Evolutionary conservation across 371 early-diverging fungal genomes (phyloP), one percentile per base, ranked within the genome.

Genomic region (Syncephalastrum monosporum): DNA sequence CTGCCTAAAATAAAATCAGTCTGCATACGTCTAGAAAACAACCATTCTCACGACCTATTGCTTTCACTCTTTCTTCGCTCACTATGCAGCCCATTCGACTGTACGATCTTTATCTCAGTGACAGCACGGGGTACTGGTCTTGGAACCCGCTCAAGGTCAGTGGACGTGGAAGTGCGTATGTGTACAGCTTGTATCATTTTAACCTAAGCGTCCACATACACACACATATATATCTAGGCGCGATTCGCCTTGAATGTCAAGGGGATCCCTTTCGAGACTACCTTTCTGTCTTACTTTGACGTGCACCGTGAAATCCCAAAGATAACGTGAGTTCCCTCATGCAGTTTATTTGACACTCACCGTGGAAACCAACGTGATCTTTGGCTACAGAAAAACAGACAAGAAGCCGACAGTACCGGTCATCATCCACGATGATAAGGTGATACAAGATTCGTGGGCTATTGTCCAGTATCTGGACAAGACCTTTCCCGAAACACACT

Each of bases 401-500:
- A 29, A 25, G 5, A 19, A 19, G 12, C 53, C 57, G 5, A 57
- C 57, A 8, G 57, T 57, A 19, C 57, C 57, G 5, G 50, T 57
- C 16, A 57, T 57, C 27, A 29, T 57, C 14, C 57, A 57, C 16
- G 50, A 41, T 8, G 50, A 44, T 24, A 57, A 57, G 42, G 48
- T 27, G 4, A 50, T 57, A 10, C 57, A 57, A 42, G 57, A 57
- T 14, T 57, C 57, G 29, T 57, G 57, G 57, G 44, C 49, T 6
- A 57, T 57, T 49, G 44, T 44, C 5, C 42, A 42, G 16, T 57
- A 57, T 50, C 50, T 57, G 13, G 57, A 57, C 10, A 41, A 57
- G 23, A 43, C 50, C 1, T 57, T 42, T 33, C 57, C 57, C n/a
- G 50, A 57, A 1, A 15, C 50, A 16, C 57, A 45, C 4, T n/a